phyloP scores from a whole-genome alignment of 2,329 filamentous ascomycete genomes.

The Sporothrix dimorphospora region DNA sequence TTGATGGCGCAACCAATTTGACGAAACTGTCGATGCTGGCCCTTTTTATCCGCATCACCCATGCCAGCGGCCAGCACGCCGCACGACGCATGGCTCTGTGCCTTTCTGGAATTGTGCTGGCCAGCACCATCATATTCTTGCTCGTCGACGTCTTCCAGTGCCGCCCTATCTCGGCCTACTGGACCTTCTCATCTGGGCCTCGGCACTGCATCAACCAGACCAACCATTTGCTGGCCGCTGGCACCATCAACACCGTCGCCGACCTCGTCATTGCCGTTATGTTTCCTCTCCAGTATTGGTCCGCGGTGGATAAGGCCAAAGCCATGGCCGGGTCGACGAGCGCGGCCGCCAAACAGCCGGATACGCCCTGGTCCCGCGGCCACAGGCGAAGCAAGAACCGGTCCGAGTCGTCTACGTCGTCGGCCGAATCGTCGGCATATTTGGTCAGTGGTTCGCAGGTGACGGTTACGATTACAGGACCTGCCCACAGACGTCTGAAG shows the following conservation, averaged over 20 bases:
- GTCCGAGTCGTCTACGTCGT: not conserved
- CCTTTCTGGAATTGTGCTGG: not conserved
- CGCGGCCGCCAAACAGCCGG: not conserved
- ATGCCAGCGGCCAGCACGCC: slow-evolving; percentile 3
- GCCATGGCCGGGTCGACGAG: not conserved
- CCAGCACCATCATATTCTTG: not conserved
- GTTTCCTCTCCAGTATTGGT: slow-evolving; percentile 4
- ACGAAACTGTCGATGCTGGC: slow-evolving; percentile 7
- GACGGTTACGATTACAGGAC: not conserved
- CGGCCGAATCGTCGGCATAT: not conserved
- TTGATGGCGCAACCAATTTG: slow-evolving; percentile 2
- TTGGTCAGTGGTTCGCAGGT: not conserved
- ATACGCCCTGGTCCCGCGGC: not conserved
- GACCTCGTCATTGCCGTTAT: slow-evolving; percentile 6
- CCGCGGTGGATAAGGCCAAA: not conserved
- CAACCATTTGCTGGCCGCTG: not conserved
- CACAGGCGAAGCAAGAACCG: not conserved
- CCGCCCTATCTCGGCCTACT: slow-evolving; percentile 5
- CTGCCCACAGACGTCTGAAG: not conserved
- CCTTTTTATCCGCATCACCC: slow-evolving; percentile 1
- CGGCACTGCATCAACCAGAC: slow-evolving; percentile 4
- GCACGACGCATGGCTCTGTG: not conserved
- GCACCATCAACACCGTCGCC: slow-evolving; percentile 2
- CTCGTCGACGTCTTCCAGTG: slow-evolving; percentile 7
- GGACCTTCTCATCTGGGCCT: not conserved